phyloP scores from a whole-genome alignment of 1,284 basidiomycete genomes.

The Singerocomus rubriflavus region DNA sequence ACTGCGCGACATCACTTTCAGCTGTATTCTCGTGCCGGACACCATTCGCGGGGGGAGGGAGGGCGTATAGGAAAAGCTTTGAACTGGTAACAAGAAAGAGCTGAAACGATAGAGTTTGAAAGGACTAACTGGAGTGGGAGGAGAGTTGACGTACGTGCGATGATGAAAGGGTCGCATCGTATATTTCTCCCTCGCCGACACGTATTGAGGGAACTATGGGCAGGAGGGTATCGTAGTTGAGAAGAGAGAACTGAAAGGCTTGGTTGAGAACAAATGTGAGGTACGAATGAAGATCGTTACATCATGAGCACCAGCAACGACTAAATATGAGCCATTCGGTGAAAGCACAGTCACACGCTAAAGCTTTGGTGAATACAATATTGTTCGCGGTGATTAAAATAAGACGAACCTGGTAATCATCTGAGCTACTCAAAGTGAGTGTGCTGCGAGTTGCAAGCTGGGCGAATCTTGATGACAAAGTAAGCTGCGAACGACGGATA shows the following conservation, averaged over 20 bases:
- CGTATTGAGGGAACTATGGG: slow-evolving; percentile 45
- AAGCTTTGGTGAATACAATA: slow-evolving; percentile 6
- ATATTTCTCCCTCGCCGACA: slow-evolving; percentile 65
- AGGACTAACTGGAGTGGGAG: not conserved
- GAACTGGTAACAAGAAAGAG: slow-evolving; percentile 63
- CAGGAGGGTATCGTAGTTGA: slow-evolving; percentile 63
- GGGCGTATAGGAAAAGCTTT: slow-evolving; percentile 58
- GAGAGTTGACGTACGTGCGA: slow-evolving; percentile 41
- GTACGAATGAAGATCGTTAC: slow-evolving; percentile 36
- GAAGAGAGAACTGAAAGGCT: slow-evolving; percentile 56
- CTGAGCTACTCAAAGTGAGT: slow-evolving; percentile 53
- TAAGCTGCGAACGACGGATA: slow-evolving; percentile 8
- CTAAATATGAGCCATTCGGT: slow-evolving; percentile 56
- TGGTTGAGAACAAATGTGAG: slow-evolving; percentile 12
- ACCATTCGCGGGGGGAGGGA: slow-evolving; percentile 31
- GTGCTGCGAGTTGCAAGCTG: slow-evolving; percentile 58
- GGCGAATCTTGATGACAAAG: slow-evolving; percentile 44
- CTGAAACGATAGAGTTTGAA: slow-evolving; percentile 34
- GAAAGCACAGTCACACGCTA: slow-evolving; percentile 81
- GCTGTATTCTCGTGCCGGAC: slow-evolving; percentile 26
- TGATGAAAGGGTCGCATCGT: slow-evolving; percentile 64
- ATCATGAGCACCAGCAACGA: slow-evolving; percentile 61
- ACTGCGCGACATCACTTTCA: slow-evolving; percentile 36
- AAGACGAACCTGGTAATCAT: slow-evolving; percentile 77
- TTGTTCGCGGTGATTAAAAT: not conserved